phyloP scores from a whole-genome alignment of 192 early-diverging fungal genomes.

The Backusella parvicylindrica region DNA sequence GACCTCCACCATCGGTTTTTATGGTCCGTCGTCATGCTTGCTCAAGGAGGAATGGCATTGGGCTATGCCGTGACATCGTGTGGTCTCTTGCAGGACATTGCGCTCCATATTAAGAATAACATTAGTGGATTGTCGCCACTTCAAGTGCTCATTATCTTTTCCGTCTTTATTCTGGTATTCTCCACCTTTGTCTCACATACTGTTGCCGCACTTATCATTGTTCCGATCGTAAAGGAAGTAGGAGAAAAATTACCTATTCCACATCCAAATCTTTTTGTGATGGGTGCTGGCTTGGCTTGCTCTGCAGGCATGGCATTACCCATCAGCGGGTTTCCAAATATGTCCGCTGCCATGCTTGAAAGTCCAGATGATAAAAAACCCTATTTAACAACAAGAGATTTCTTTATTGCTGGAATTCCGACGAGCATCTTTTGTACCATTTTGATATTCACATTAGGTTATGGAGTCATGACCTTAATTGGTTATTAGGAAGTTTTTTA shows the following conservation, averaged over 20 bases:
- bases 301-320: constrained; percentile 45
- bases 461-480: constrained; percentile 47
- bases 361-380: constrained; percentile 54
- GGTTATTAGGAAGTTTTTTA: constrained; percentile 7
- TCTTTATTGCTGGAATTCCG: constrained; percentile 57
- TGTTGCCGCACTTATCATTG: constrained; percentile 73
- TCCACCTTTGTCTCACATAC: constrained; percentile 75
- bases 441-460: constrained; percentile 57
- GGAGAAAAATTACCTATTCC: constrained; percentile 61
- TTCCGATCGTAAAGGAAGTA: constrained; percentile 68
- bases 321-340: constrained; percentile 73
- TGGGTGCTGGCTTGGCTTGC: constrained; percentile 57
- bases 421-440: constrained; percentile 50
- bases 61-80: constrained; percentile 68
- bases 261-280: constrained; percentile 62
- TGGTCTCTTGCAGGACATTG: constrained; percentile 60
- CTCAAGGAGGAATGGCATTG: constrained; percentile 75
- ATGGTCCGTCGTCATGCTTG: constrained; percentile 55
- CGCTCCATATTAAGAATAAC: constrained; percentile 46
- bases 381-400: constrained; percentile 60
- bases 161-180: constrained; percentile 57
- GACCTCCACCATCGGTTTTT: constrained; percentile 71
- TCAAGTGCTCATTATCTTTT: constrained; percentile 53
- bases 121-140: constrained; percentile 47
- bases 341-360: constrained; percentile 68